A percentile compares a stretch with the other conserved stretches of the same genome.
Evolutionary conservation across 805 yeast species (phyloP).

Genomic region (Ascoidea rubescens): DNA sequence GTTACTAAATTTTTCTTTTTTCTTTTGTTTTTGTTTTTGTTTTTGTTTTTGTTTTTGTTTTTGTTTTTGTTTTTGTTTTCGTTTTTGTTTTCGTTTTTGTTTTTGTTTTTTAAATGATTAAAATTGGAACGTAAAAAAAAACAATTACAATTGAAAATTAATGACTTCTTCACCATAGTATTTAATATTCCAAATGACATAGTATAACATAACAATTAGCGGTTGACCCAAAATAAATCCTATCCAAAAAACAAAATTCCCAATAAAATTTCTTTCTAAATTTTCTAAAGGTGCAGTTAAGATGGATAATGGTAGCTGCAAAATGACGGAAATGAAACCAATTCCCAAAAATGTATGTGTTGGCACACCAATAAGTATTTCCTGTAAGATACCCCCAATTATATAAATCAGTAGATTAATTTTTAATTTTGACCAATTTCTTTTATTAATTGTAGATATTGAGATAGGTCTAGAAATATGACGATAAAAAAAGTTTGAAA

Average conservation of each 20-base stretch:
- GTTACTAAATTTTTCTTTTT: no score
- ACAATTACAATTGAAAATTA: neutral
- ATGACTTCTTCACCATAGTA: slow-evolving; percentile 2
- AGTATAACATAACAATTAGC: slow-evolving; percentile 27
- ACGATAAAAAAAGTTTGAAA: slow-evolving; percentile 25
- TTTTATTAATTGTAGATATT: slow-evolving; percentile 5
- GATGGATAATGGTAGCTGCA: slow-evolving; percentile 27
- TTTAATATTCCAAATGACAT: slow-evolving; percentile 26
- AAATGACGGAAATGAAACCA: slow-evolving; percentile 27
- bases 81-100: neutral
- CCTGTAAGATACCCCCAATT: slow-evolving; percentile 31
- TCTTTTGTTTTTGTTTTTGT: slow-evolving; percentile 12
- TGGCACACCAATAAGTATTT: slow-evolving; percentile 30
- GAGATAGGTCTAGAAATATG: slow-evolving; percentile 27
- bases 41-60: slow-evolving; percentile 13
- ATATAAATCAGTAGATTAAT: slow-evolving; percentile 25
- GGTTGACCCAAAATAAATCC: slow-evolving; percentile 33
- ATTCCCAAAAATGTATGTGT: slow-evolving; percentile 32
- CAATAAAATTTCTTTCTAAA: slow-evolving; percentile 19
- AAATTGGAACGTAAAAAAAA: no score
- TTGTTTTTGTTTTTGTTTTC: no score
- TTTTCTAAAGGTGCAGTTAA: slow-evolving; percentile 27
- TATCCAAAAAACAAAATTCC: slow-evolving; percentile 33
- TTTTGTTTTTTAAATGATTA: neutral
- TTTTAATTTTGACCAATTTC: slow-evolving; percentile 17